These are phyloP conservation scores for Puccinia coronata DNA, from an alignment of 1,284 basidiomycete species.

Conservation along the genomic window DNA sequence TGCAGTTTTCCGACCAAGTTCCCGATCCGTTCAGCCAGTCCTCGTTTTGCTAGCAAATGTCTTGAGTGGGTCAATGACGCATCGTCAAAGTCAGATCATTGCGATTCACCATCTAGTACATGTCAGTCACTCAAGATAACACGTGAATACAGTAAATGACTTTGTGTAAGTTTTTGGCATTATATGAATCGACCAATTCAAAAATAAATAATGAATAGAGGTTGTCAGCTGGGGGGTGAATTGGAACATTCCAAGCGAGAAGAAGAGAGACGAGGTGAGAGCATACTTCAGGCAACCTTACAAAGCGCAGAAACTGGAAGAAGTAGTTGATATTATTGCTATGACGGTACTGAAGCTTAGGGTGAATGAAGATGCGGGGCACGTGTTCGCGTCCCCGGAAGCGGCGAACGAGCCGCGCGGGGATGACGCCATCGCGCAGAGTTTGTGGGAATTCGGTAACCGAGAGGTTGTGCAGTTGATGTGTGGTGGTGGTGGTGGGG, in stretches of 20 bases:
- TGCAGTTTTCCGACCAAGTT: conserved; percentile 89
- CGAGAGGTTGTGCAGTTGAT: conserved; percentile 44
- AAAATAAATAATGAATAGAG: conserved; percentile 97
- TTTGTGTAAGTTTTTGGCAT: conserved; percentile 98
- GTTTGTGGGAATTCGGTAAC: conserved; percentile 94
- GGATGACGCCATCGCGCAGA: conserved; percentile 86
- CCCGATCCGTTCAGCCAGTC: conserved; percentile 85
- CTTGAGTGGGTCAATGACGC: conserved; percentile 62
- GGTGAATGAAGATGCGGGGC: conserved; percentile 85
- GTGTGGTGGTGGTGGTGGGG: background rate
- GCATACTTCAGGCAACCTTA: conserved; percentile 83
- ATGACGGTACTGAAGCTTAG: conserved; percentile 90
- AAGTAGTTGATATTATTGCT: conserved; percentile 98
- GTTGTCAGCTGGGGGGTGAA: background rate
- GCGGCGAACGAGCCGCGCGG: conserved; percentile 84
- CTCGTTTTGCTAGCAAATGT: conserved; percentile 87
- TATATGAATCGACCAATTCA: conserved; percentile 94
- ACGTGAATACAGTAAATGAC: conserved; percentile 99
- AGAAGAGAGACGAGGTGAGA: background rate
- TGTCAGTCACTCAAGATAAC: conserved; percentile 71
- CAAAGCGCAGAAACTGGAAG: conserved; percentile 81
- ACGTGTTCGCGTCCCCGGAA: conserved; percentile 81
- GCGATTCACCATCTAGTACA: too few species aligned
- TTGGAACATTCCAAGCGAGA: background rate
- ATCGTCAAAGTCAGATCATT: too few species aligned